phyloP scores from a whole-genome alignment of 192 early-diverging fungal genomes.

The Martensiomyces pterosporus region DNA sequence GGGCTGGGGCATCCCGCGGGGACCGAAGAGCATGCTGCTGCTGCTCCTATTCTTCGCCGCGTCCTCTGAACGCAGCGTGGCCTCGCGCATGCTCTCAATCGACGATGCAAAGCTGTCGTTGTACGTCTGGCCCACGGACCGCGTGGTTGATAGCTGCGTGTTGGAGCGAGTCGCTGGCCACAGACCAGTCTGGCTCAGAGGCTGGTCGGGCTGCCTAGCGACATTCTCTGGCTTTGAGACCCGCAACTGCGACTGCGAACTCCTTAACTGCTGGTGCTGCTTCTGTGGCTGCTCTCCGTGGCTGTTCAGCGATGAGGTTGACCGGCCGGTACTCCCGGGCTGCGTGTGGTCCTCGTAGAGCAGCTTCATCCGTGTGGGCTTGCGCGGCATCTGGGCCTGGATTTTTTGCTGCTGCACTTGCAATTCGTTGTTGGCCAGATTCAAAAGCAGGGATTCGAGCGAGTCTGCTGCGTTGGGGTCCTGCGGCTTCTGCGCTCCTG shows the following conservation, averaged over 20 bases:
- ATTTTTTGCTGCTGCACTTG: conserved; percentile 50
- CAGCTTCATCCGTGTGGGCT: conserved; percentile 48
- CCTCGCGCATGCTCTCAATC: conserved; percentile 48
- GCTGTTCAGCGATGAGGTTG: too few species aligned
- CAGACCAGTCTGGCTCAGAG: conserved; percentile 29
- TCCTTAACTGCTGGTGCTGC: background rate
- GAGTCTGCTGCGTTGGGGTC: conserved; percentile 26
- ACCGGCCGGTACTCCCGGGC: conserved; percentile 22
- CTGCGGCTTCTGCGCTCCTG: background rate
- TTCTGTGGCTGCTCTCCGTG: conserved; percentile 1
- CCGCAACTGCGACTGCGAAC: too few species aligned
- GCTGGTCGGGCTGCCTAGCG: conserved; percentile 10
- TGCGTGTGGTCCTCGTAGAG: conserved; percentile 46
- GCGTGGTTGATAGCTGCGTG: conserved; percentile 2
- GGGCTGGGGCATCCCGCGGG: conserved; percentile 39
- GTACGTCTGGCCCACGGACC: background rate
- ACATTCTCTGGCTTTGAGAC: too few species aligned
- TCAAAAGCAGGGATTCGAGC: conserved; percentile 45
- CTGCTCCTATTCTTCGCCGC: conserved; percentile 19
- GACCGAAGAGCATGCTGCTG: conserved; percentile 49
- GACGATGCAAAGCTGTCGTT: conserved; percentile 41
- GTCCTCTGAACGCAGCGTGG: conserved; percentile 29
- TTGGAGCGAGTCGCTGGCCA: conserved; percentile 25
- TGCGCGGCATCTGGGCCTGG: conserved; percentile 42
- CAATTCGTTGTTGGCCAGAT: conserved; percentile 50